Conservation (phyloP, 768 basidiomycete genomes). For the Tylopilus felleus region DNA sequence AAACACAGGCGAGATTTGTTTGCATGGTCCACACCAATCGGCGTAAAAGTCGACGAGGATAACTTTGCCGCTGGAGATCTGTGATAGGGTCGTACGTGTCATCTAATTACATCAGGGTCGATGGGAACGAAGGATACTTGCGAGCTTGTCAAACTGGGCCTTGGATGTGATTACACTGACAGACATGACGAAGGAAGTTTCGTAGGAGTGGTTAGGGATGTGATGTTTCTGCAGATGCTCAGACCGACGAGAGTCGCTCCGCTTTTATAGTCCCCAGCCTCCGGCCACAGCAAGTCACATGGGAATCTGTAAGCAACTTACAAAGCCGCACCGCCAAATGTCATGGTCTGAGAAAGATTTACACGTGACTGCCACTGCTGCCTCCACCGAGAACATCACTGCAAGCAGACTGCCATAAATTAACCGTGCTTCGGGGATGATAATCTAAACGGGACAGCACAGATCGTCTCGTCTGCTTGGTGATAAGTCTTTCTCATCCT, state of each 20-base stretch:
- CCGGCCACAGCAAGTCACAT: neutral
- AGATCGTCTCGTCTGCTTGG: too few species aligned
- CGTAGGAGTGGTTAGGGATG: neutral
- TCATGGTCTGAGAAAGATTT: too few species aligned
- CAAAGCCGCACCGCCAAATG: neutral
- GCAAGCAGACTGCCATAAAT: too few species aligned
- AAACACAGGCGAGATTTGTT: conserved; percentile 14
- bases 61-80: conserved; percentile 5
- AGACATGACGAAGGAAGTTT: neutral
- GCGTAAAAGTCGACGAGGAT: conserved; percentile 23
- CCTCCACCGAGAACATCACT: too few species aligned
- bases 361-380: too few species aligned
- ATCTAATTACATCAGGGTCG: neutral
- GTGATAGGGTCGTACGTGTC: neutral
- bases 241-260: neutral
- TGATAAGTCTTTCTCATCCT: neutral
- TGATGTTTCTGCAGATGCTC: neutral
- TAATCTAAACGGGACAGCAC: too few species aligned
- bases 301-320: conserved; percentile 8
- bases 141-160: neutral
- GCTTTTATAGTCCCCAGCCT: neutral
- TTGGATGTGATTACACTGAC: neutral
- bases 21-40: conserved; percentile 24
- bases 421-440: too few species aligned
- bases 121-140: neutral